A percentile compares a stretch with the other conserved stretches of the same genome.
Conservation (phyloP, 305 asterid genomes). For the Fraxinus platypoda region DNA sequence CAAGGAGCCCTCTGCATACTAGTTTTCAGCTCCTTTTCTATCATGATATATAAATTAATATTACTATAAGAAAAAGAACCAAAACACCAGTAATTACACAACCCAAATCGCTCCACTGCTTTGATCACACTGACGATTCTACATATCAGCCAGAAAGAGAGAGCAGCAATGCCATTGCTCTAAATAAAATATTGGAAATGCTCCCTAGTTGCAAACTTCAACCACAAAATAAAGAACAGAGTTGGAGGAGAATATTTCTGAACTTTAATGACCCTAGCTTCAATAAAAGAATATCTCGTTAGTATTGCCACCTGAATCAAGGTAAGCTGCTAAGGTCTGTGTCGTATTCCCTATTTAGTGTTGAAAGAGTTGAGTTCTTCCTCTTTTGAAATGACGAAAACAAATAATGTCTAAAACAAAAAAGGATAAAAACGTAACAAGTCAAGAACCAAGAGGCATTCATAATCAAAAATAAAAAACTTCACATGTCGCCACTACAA, state of each 20-base stretch:
- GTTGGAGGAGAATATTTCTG: neutral
- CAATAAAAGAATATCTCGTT: neutral
- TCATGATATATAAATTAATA: neutral
- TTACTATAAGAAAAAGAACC: neutral
- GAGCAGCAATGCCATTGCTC: neutral
- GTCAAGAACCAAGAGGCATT: neutral
- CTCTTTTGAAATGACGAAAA: neutral
- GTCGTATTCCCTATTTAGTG: neutral
- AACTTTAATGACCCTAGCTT: neutral
- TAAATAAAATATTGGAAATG: neutral
- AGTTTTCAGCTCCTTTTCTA: neutral
- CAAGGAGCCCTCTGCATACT: slow-evolving; percentile 1
- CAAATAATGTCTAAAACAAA: neutral
- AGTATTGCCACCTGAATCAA: neutral
- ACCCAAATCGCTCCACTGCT: neutral
- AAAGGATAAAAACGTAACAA: neutral
- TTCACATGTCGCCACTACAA: neutral
- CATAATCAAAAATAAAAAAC: neutral
- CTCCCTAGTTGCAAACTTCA: neutral
- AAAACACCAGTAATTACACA: neutral
- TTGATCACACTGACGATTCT: neutral
- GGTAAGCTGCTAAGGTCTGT: neutral
- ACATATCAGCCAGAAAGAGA: neutral
- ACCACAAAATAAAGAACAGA: neutral
- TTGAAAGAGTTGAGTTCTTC: neutral